phyloP scores from a whole-genome alignment of 768 basidiomycete genomes.

The Strobilomyces echinocephalus region DNA sequence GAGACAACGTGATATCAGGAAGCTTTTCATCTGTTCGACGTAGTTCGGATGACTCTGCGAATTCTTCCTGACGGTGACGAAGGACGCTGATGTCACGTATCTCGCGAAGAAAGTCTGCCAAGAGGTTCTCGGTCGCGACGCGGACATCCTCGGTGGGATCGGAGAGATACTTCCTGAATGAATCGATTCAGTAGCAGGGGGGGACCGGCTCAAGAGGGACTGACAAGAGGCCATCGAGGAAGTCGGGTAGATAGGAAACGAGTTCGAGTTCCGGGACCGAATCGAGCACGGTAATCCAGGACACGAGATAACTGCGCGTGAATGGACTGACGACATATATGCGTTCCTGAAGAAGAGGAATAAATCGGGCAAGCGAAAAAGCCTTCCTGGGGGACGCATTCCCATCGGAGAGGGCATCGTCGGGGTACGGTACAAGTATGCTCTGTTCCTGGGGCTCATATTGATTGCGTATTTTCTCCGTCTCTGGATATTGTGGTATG shows the following conservation, averaged over 20 bases:
- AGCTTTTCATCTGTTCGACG: constrained; percentile 48
- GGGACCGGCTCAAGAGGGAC: constrained; percentile 26
- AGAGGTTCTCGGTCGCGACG: constrained; percentile 81
- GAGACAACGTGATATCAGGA: constrained; percentile 55
- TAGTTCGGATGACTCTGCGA: constrained; percentile 36
- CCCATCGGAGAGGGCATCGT: constrained; percentile 32
- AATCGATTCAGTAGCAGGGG: constrained; percentile 4
- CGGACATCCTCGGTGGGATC: constrained; percentile 94
- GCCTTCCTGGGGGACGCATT: constrained; percentile 55
- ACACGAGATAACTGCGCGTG: constrained; percentile 92
- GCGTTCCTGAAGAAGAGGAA: constrained; percentile 87
- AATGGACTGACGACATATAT: constrained; percentile 95
- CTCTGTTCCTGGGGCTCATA: constrained; percentile 42
- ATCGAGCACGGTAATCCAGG: constrained; percentile 94
- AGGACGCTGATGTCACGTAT: constrained; percentile 81
- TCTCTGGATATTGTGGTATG: constrained; percentile 82
- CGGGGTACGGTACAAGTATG: constrained; percentile 63
- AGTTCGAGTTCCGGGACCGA: constrained; percentile 96
- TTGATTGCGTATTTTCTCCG: constrained; percentile 54
- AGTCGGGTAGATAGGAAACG: constrained; percentile 90
- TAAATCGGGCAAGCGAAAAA: constrained; percentile 92
- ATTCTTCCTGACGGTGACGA: constrained; percentile 59
- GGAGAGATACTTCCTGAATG: constrained; percentile 80
- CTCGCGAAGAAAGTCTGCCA: constrained; percentile 88
- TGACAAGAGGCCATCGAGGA: constrained; percentile 89